These are phyloP conservation scores for Saccharomyces jurei DNA, from an alignment of 805 yeast genomes.

Conservation along the genomic window DNA sequence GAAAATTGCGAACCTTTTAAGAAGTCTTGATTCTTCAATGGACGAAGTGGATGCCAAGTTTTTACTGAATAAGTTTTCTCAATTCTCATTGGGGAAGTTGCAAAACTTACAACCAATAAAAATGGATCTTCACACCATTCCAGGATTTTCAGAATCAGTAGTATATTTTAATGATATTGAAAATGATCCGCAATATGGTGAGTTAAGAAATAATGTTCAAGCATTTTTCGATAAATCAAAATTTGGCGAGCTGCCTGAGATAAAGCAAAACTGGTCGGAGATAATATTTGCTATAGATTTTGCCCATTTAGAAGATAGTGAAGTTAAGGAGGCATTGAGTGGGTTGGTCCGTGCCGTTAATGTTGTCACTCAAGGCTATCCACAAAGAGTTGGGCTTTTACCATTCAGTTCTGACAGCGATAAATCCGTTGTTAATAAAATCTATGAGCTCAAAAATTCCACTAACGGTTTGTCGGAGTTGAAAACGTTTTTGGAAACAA, in stretches of 20 bases:
- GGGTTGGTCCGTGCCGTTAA: constrained; percentile 44
- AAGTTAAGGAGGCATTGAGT: constrained; percentile 35
- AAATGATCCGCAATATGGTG: constrained; percentile 45
- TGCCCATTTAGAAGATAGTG: constrained; percentile 32
- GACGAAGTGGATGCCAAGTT: constrained; percentile 8
- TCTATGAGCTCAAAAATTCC: constrained; percentile 19
- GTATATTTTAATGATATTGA: constrained; percentile 76
- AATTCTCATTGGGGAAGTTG: constrained; percentile 16
- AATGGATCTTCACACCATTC: constrained; percentile 27
- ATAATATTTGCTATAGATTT: constrained; percentile 61
- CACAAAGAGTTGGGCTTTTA: constrained; percentile 78
- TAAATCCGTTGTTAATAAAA: constrained; percentile 16
- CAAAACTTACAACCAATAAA: constrained; percentile 26
- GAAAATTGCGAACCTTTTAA: constrained; percentile 8
- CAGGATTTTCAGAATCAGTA: constrained; percentile 34
- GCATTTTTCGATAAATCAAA: constrained; percentile 40
- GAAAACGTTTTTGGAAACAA: constrained; percentile 14
- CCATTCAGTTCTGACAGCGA: constrained; percentile 39
- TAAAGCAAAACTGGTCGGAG: constrained; percentile 69
- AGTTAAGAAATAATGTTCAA: constrained; percentile 37
- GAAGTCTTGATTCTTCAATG: constrained; percentile 23
- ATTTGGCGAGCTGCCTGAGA: constrained; percentile 59
- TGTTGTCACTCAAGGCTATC: constrained; percentile 46
- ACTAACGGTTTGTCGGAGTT: constrained; percentile 6
- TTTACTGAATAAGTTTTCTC: constrained; percentile 17